phyloP scores from a whole-genome alignment of 306 rosid genomes.

The Carpinus viminea region DNA sequence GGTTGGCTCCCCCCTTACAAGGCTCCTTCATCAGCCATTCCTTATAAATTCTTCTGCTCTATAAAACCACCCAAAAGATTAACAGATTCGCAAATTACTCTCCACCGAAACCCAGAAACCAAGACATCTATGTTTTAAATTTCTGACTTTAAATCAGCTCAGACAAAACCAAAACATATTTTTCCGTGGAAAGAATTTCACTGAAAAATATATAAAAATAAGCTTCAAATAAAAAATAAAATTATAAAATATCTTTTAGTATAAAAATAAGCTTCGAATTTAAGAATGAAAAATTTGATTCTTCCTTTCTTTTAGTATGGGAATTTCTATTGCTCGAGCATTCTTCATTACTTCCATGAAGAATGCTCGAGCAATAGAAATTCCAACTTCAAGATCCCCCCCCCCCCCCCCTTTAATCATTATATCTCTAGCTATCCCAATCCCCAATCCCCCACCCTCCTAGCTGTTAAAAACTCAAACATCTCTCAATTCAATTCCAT shows the following conservation, averaged over 20 bases:
- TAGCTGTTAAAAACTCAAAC: too few relatives aligned
- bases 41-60: slow-evolving; percentile 6
- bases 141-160: not conserved
- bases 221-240: not conserved
- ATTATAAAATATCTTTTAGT: not conserved
- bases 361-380: too few relatives aligned
- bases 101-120: not conserved
- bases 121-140: not conserved
- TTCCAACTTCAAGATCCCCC: too few relatives aligned
- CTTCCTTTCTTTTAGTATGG: too few relatives aligned
- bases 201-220: not conserved
- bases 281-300: too few relatives aligned
- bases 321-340: too few relatives aligned
- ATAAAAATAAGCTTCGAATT: too few relatives aligned
- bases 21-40: slow-evolving; percentile 74
- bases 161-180: not conserved
- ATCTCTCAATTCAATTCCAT: too few relatives aligned
- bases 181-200: not conserved
- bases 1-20: slow-evolving; percentile 82
- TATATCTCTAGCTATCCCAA: too few relatives aligned
- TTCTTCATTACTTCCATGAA: too few relatives aligned
- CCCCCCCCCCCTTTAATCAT: too few relatives aligned
- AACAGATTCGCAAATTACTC: not conserved
- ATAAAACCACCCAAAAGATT: not conserved
- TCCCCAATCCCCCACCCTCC: too few relatives aligned